These are phyloP conservation scores for Rhodotorula glutinis DNA, from an alignment of 1,284 basidiomycete species.

Conservation along the genomic window DNA sequence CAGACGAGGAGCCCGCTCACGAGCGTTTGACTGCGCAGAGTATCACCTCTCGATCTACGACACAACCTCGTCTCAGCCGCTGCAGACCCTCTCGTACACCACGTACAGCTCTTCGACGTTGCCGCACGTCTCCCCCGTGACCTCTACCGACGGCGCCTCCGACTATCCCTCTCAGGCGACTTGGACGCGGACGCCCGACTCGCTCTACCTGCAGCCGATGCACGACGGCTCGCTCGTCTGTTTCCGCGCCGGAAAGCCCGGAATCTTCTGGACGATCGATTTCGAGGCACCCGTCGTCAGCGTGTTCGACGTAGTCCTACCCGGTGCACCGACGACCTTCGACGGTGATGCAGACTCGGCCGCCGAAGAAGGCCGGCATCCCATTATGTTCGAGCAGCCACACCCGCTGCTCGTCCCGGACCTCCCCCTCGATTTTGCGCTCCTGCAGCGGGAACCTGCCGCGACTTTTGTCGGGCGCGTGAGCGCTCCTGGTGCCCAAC, in stretches of 20 bases:
- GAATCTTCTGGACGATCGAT: conserved; percentile 59
- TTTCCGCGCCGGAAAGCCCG: conserved; percentile 57
- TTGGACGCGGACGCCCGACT: conserved; percentile 68
- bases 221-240: conserved; percentile 71
- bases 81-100: conserved; percentile 75
- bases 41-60: conserved; percentile 49
- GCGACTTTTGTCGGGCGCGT: conserved; percentile 65
- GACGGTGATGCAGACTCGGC: neutral
- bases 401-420: conserved; percentile 62
- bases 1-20: neutral
- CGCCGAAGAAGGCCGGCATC: conserved; percentile 47
- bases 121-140: conserved; percentile 48
- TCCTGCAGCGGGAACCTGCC: conserved; percentile 51
- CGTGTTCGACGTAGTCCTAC: conserved; percentile 68
- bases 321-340: conserved; percentile 24
- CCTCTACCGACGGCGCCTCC: conserved; percentile 43
- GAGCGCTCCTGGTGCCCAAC: neutral
- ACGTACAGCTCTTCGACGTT: conserved; percentile 79
- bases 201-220: conserved; percentile 70
- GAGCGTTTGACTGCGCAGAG: conserved; percentile 35
- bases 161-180: conserved; percentile 55
- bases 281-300: conserved; percentile 68
- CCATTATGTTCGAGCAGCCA: conserved; percentile 75
- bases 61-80: conserved; percentile 47
- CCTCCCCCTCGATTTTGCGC: conserved; percentile 37